phyloP scores from a whole-genome alignment of 2,329 filamentous ascomycete genomes.

The Fusarium pininemorale region DNA sequence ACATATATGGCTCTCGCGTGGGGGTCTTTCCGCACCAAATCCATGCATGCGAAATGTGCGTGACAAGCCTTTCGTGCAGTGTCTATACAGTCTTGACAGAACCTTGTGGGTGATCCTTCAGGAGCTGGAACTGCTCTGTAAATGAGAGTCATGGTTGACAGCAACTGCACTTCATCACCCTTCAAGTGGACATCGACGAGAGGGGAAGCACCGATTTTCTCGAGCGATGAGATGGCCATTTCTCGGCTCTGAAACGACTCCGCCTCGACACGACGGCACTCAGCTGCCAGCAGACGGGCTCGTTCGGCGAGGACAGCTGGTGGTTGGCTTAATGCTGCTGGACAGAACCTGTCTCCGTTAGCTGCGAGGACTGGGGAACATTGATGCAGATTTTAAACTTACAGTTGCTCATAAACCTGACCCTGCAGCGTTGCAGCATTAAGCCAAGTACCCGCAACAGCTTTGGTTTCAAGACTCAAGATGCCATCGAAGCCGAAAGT shows the following conservation, averaged over 20 bases:
- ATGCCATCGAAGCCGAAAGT: slow-evolving; percentile 55
- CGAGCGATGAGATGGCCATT: slow-evolving; percentile 49
- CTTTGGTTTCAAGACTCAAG: slow-evolving; percentile 41
- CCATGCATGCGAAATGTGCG: slow-evolving; percentile 57
- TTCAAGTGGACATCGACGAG: slow-evolving; percentile 56
- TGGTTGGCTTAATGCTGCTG: slow-evolving; percentile 53
- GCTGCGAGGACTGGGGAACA: background rate
- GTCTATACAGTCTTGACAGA: slow-evolving; percentile 60
- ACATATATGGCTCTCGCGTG: slow-evolving; percentile 59
- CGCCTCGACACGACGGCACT: slow-evolving; percentile 50
- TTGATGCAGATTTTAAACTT: background rate
- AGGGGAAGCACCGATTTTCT: slow-evolving; percentile 50
- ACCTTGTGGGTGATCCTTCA: slow-evolving; percentile 53
- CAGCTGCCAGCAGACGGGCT: slow-evolving; percentile 51
- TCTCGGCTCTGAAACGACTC: slow-evolving; percentile 49
- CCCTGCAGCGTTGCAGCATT: slow-evolving; percentile 65
- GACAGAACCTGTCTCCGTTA: slow-evolving; percentile 57
- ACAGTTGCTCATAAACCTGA: slow-evolving; percentile 64
- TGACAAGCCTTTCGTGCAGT: slow-evolving; percentile 60
- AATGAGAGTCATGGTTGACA: slow-evolving; percentile 60
- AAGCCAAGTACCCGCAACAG: slow-evolving; percentile 64
- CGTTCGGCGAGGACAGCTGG: slow-evolving; percentile 52
- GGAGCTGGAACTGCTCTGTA: slow-evolving; percentile 62
- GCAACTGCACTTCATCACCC: slow-evolving; percentile 58
- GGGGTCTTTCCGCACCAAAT: slow-evolving; percentile 51